phyloP scores from a whole-genome alignment of 1,284 basidiomycete genomes.

The Cutaneotrichosporon dermatis region DNA sequence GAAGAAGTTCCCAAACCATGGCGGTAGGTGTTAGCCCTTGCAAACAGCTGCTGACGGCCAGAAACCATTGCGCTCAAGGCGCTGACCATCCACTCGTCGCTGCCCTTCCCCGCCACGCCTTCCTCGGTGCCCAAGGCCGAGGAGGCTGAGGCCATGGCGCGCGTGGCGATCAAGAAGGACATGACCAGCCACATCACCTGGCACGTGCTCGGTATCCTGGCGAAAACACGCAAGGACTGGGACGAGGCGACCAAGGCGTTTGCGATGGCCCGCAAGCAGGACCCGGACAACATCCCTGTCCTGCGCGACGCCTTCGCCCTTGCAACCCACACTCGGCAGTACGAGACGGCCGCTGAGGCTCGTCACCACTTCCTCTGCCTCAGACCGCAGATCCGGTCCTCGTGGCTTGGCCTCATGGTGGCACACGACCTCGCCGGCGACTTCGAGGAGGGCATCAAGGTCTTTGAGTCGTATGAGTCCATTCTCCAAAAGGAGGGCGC shows the following conservation, averaged over 20 bases:
- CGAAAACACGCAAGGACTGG: conserved; percentile 60
- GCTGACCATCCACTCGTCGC: conserved; percentile 60
- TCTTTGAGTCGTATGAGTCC: conserved; percentile 60
- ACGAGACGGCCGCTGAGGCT: conserved; percentile 72
- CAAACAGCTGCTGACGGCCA: conserved; percentile 37
- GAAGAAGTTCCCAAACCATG: conserved; percentile 93
- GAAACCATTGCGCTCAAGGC: conserved; percentile 95
- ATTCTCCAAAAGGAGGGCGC: conserved; percentile 57
- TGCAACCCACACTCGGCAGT: conserved; percentile 84
- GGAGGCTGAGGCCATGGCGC: conserved; percentile 72
- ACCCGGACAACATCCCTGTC: conserved; percentile 92
- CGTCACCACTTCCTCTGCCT: conserved; percentile 74
- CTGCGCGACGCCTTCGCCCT: conserved; percentile 86
- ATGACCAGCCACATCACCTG: conserved; percentile 93
- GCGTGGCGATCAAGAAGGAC: conserved; percentile 81
- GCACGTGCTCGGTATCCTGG: conserved; percentile 94
- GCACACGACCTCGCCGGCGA: conserved; percentile 83
- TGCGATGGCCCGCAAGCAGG: conserved; percentile 69
- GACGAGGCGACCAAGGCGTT: conserved; percentile 56
- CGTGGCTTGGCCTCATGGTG: conserved; percentile 87
- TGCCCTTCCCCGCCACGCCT: conserved; percentile 43
- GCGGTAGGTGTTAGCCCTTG: conserved; percentile 55
- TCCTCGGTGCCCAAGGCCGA: conserved; percentile 63
- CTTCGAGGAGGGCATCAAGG: conserved; percentile 63
- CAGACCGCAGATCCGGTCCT: conserved; percentile 76